Evolutionary conservation across 768 basidiomycete genomes (phyloP).

Genomic region (Hortiboletus campestris): DNA sequence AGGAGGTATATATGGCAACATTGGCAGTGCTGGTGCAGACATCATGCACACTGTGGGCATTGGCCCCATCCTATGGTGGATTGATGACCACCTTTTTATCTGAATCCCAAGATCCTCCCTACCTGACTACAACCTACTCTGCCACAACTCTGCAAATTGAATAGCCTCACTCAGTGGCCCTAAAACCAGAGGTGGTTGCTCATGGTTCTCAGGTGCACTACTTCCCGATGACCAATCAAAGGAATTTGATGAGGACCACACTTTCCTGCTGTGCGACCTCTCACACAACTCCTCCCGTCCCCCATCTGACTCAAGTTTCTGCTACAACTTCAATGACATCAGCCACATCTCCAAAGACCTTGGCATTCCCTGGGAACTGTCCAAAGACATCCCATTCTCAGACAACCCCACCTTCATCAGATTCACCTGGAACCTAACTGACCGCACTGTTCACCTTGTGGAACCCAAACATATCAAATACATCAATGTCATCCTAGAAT

Average conservation of each 20-base stretch:
- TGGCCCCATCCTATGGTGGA: slow-evolving; percentile 26
- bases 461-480: neutral
- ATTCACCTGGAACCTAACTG: neutral
- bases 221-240: neutral
- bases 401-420: neutral
- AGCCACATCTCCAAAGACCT: slow-evolving; percentile 30
- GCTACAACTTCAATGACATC: slow-evolving; percentile 35
- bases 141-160: fast-evolving
- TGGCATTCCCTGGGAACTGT: slow-evolving; percentile 32
- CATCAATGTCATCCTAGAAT: neutral
- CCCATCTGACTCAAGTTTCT: no score
- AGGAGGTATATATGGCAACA: slow-evolving; percentile 23
- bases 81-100: slow-evolving; percentile 34
- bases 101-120: neutral
- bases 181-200: neutral
- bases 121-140: fast-evolving
- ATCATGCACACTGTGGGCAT: slow-evolving; percentile 14
- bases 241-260: neutral
- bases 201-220: neutral
- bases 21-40: slow-evolving; percentile 22
- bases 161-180: neutral
- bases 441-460: neutral
- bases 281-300: no score
- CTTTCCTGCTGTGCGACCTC: neutral
- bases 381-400: slow-evolving; percentile 30